A percentile compares a stretch with the other conserved stretches of the same genome.
Evolutionary conservation across 345 rosid genomes (phyloP).

Genomic region (Linum lewisii): DNA sequence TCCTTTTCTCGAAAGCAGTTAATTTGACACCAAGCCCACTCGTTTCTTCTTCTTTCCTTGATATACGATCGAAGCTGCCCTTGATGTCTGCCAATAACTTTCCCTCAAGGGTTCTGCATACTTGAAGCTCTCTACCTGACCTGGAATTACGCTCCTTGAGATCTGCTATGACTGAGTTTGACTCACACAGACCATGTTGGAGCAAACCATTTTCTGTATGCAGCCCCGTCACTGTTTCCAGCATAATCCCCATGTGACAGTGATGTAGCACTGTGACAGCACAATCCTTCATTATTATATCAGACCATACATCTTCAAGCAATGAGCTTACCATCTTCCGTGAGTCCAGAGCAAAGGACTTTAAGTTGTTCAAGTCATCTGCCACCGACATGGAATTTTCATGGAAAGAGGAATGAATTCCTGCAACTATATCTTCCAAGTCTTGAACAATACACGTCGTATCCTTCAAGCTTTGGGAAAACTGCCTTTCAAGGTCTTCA

Average conservation of each 20-base stretch:
- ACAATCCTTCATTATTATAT: conserved; percentile 76
- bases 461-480: conserved; percentile 43
- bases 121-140: conserved; percentile 71
- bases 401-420: conserved; percentile 34
- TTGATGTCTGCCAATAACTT: conserved; percentile 76
- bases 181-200: conserved; percentile 58
- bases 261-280: conserved; percentile 79
- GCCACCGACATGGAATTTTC: conserved; percentile 36
- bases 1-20: conserved; percentile 56
- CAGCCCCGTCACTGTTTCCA: conserved; percentile 75
- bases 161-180: conserved; percentile 56
- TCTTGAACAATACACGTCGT: conserved; percentile 43
- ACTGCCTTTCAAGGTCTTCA: conserved; percentile 52
- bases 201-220: conserved; percentile 84
- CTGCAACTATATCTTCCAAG: conserved; percentile 42
- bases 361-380: conserved; percentile 37
- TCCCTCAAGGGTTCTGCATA: conserved; percentile 62
- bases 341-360: conserved; percentile 43
- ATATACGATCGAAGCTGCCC: conserved; percentile 62
- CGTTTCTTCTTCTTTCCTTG: conserved; percentile 75
- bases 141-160: conserved; percentile 63
- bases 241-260: conserved; percentile 81
- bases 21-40: conserved; percentile 47
- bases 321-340: conserved; percentile 42
- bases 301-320: conserved; percentile 96